Percentiles rank a stretch among this genome's conserved stretches.
Conservation (phyloP, 2,329 filamentous ascomycete species). For the Pseudogymnoascus sp. region DNA sequence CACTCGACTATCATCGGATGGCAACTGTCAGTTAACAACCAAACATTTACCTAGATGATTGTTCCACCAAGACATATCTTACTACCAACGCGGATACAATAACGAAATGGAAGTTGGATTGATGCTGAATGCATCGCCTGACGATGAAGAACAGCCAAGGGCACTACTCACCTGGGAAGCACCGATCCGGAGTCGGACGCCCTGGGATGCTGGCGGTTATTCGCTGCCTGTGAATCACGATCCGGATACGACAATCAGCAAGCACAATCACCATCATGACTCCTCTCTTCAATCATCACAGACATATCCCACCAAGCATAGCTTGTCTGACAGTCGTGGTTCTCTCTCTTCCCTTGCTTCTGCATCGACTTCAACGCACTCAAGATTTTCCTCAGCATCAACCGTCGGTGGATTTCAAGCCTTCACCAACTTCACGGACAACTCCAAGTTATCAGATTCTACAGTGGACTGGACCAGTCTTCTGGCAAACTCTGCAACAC, state of each 20-base stretch:
- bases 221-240: slow-evolving; percentile 25
- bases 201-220: slow-evolving; percentile 30
- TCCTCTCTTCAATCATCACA: slow-evolving; percentile 11
- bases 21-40: background rate
- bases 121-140: slow-evolving; percentile 24
- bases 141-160: slow-evolving; percentile 23
- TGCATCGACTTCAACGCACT: slow-evolving; percentile 25
- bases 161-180: slow-evolving; percentile 11
- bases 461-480: background rate
- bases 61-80: background rate
- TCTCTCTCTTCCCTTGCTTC: slow-evolving; percentile 28
- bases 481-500: background rate
- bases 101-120: slow-evolving; percentile 28
- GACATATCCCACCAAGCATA: slow-evolving; percentile 18
- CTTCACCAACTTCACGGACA: background rate
- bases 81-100: background rate
- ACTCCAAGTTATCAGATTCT: background rate
- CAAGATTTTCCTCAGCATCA: slow-evolving; percentile 27
- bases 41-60: background rate
- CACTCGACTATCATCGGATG: background rate
- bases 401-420: slow-evolving; percentile 20
- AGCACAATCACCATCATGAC: background rate
- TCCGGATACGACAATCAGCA: slow-evolving; percentile 9
- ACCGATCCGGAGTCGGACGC: slow-evolving; percentile 24
- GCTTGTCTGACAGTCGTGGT: slow-evolving; percentile 26